phyloP scores from a whole-genome alignment of 2,329 filamentous ascomycete species.

The Diaporthe sp. region DNA sequence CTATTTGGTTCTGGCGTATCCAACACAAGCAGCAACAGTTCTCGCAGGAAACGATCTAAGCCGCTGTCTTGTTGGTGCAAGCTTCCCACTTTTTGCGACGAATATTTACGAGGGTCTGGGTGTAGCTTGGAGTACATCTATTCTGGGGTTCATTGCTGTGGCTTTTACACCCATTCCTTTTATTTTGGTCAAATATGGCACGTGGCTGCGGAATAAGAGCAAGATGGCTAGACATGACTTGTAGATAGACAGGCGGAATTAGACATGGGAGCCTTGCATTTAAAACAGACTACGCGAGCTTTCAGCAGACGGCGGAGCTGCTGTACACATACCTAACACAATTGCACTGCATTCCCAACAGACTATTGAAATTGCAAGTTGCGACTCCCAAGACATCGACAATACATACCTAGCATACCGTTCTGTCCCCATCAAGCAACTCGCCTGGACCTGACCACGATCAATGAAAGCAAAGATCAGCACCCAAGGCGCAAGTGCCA shows the following conservation, averaged over 20 bases:
- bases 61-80: slow-evolving; percentile 34
- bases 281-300: too few species aligned
- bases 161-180: slow-evolving; percentile 47
- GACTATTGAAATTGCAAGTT: too few species aligned
- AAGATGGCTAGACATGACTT: slow-evolving; percentile 46
- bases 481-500: too few species aligned
- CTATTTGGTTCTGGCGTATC: slow-evolving; percentile 41
- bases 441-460: too few species aligned
- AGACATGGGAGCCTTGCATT: not conserved
- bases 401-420: too few species aligned
- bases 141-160: slow-evolving; percentile 44
- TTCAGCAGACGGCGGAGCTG: too few species aligned
- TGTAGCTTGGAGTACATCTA: slow-evolving; percentile 46
- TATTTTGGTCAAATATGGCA: slow-evolving; percentile 44
- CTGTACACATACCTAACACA: too few species aligned
- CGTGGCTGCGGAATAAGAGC: slow-evolving; percentile 45
- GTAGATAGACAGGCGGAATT: not conserved
- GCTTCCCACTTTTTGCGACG: slow-evolving; percentile 43
- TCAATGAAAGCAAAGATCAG: too few species aligned
- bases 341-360: too few species aligned
- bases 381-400: too few species aligned
- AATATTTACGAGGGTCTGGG: slow-evolving; percentile 45
- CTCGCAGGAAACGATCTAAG: slow-evolving; percentile 37
- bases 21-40: slow-evolving; percentile 35
- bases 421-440: too few species aligned